phyloP scores from a whole-genome alignment of 768 basidiomycete species.

The Pleurotus ostreatus region DNA sequence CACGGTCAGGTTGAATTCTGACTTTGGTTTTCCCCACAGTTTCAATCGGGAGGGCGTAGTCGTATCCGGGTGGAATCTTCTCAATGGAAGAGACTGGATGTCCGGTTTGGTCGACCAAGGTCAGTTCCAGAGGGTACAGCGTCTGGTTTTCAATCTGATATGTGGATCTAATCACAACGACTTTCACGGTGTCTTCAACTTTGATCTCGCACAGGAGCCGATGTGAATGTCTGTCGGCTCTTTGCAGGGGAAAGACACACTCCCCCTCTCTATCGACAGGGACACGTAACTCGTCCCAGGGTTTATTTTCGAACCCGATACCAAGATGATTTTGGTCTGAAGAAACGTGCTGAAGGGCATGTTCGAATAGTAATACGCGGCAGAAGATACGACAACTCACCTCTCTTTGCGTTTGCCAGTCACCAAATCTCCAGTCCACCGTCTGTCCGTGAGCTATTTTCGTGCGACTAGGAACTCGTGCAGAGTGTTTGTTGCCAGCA shows the following conservation, averaged over 20 bases:
- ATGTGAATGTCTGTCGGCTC: constrained; percentile 66
- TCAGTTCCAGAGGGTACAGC: constrained; percentile 87
- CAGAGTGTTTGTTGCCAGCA: constrained; percentile 39
- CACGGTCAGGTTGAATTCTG: constrained; percentile 89
- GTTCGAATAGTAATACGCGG: neutral
- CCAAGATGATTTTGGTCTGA: constrained; percentile 83
- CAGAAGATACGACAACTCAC: constrained; percentile 33
- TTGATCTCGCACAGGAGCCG: constrained; percentile 87
- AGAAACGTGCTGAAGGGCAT: constrained; percentile 46
- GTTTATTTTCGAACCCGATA: constrained; percentile 76
- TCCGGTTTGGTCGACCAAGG: constrained; percentile 80
- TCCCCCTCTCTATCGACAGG: constrained; percentile 95
- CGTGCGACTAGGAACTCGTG: constrained; percentile 29
- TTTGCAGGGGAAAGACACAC: constrained; percentile 78
- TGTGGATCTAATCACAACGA: constrained; percentile 90
- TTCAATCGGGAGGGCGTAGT: constrained; percentile 88
- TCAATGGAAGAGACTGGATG: constrained; percentile 78
- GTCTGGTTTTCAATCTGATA: constrained; percentile 90
- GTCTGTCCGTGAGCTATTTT: constrained; percentile 71
- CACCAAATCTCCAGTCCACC: constrained; percentile 95
- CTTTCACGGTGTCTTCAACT: constrained; percentile 88
- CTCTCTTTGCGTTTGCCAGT: constrained; percentile 92
- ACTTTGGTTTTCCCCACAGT: constrained; percentile 79
- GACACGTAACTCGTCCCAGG: constrained; percentile 88
- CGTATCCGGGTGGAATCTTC: constrained; percentile 85